Conservation (phyloP, 768 basidiomycete species). For the Cystobasidiopsis lactophilus region DNA sequence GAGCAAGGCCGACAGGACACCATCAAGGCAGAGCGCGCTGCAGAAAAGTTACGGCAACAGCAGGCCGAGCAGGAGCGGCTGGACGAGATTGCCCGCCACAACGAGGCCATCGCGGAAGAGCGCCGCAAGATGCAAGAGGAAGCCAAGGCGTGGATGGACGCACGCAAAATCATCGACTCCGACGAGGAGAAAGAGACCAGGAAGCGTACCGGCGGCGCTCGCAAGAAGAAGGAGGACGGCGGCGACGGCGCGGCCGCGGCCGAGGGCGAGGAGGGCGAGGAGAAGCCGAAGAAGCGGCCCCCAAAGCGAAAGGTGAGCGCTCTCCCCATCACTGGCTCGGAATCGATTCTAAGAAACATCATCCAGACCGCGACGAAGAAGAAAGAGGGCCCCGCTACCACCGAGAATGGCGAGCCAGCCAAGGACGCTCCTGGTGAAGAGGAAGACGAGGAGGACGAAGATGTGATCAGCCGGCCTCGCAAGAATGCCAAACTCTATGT, state of each 20-base stretch:
- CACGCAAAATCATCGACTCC: conserved; percentile 41
- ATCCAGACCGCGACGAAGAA: conserved; percentile 29
- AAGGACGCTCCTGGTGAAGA: background rate
- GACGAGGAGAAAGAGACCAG: conserved; percentile 55
- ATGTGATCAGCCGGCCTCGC: background rate
- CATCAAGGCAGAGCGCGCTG: conserved; percentile 54
- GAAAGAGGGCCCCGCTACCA: too few species aligned
- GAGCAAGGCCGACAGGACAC: conserved; percentile 37
- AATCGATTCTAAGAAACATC: too few species aligned
- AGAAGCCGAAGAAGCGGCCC: conserved; percentile 11
- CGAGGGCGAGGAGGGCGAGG: conserved; percentile 11
- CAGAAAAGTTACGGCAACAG: conserved; percentile 44
- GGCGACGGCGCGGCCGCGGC: conserved; percentile 8
- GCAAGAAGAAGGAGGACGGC: conserved; percentile 25
- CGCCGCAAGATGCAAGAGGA: conserved; percentile 54
- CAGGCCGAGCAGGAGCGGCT: conserved; percentile 38
- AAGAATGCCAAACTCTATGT: too few species aligned
- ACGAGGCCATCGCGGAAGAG: conserved; percentile 57
- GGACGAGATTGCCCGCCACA: conserved; percentile 44
- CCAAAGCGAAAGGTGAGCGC: too few species aligned
- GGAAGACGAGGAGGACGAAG: conserved; percentile 2
- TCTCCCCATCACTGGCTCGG: too few species aligned
- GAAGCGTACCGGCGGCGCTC: conserved; percentile 9
- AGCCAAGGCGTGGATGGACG: conserved; percentile 52
- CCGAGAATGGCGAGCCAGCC: background rate